Conservation (phyloP, 495 filamentous ascomycete species). For the Xylaria palmicola region DNA sequence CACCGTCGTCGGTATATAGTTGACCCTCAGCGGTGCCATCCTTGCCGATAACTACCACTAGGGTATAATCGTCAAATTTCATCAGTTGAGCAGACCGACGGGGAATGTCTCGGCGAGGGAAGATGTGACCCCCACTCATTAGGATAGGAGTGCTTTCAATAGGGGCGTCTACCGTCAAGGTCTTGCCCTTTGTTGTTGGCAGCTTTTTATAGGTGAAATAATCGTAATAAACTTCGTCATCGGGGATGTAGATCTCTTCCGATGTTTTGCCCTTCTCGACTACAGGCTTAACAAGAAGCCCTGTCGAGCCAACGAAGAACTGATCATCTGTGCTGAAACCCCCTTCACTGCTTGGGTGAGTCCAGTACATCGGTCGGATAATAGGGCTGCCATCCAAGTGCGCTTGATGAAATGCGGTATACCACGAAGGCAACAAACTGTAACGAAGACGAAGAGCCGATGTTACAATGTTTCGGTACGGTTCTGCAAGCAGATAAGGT, state of each 20-base stretch:
- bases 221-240: slow-evolving; percentile 86
- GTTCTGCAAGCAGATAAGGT: slow-evolving; percentile 84
- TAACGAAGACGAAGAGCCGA: slow-evolving; percentile 87
- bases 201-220: slow-evolving; percentile 84
- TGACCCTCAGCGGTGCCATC: slow-evolving; percentile 73
- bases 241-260: slow-evolving; percentile 82
- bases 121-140: slow-evolving; percentile 89
- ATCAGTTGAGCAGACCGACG: slow-evolving; percentile 82
- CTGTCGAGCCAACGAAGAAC: slow-evolving; percentile 83
- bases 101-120: slow-evolving; percentile 84
- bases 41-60: slow-evolving; percentile 74
- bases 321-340: slow-evolving; percentile 91
- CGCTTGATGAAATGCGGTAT: slow-evolving; percentile 92
- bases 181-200: slow-evolving; percentile 62
- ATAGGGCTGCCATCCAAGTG: slow-evolving; percentile 80
- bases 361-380: slow-evolving; percentile 86
- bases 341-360: slow-evolving; percentile 80
- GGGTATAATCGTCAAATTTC: slow-evolving; percentile 91
- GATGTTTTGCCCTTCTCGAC: slow-evolving; percentile 68
- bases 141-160: slow-evolving; percentile 83
- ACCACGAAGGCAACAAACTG: slow-evolving; percentile 88
- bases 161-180: slow-evolving; percentile 67
- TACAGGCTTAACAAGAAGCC: slow-evolving; percentile 85
- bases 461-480: slow-evolving; percentile 81
- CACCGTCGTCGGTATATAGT: slow-evolving; percentile 91